Conservation (phyloP, 148 eudicot species). For the Vaccinium corymbosum region DNA sequence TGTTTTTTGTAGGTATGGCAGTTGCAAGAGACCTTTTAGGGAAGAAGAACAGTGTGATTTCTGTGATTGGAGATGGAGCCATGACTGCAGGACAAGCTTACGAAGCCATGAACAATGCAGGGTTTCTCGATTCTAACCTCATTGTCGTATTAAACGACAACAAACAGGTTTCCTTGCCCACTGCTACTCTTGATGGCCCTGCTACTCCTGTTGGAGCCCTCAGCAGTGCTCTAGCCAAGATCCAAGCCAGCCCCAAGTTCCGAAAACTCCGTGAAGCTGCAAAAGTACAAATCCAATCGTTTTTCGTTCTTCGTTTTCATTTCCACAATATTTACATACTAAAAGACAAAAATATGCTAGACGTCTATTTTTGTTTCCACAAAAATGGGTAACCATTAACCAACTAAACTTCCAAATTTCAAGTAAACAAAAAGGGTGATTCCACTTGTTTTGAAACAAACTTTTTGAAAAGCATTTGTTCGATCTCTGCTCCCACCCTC, state of each 20-base stretch:
- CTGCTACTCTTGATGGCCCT: constrained; percentile 75
- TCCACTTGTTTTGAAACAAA: background rate
- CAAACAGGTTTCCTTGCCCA: constrained; percentile 72
- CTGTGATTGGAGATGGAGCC: constrained; percentile 82
- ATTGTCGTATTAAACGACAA: constrained; percentile 69
- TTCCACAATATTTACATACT: too few species aligned
- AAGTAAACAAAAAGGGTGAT: background rate
- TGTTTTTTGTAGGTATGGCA: constrained; percentile 53
- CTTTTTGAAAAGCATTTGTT: too few species aligned
- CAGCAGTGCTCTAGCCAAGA: constrained; percentile 50
- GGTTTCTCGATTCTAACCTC: constrained; percentile 61
- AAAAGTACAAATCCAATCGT: constrained; percentile 33
- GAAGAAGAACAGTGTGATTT: constrained; percentile 49
- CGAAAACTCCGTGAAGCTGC: constrained; percentile 69
- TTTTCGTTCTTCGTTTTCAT: background rate
- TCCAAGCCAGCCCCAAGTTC: constrained; percentile 56
- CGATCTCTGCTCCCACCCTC: too few species aligned
- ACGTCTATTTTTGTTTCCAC: background rate
- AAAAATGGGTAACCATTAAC: background rate
- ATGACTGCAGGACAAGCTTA: constrained; percentile 92
- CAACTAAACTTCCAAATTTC: background rate
- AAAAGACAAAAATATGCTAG: background rate
- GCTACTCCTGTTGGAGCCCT: constrained; percentile 81
- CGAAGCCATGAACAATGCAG: constrained; percentile 81
- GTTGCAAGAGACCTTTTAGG: constrained; percentile 73